These are phyloP conservation scores for Thecaphora thlaspeos DNA, from an alignment of 1,284 basidiomycete species.

Conservation along the genomic window DNA sequence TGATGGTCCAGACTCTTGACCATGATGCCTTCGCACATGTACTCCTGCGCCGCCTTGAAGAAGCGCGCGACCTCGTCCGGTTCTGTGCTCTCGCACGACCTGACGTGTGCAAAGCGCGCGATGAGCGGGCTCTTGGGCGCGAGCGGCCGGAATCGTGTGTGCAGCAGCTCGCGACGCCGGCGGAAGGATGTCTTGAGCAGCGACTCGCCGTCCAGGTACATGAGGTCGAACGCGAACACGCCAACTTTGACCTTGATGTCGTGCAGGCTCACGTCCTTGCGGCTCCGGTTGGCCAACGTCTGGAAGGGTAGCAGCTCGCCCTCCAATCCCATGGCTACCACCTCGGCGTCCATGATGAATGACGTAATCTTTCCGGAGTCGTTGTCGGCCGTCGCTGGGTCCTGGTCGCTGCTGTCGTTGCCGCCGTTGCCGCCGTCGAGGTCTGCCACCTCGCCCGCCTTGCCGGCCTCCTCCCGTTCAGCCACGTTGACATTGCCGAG, in stretches of 20 bases:
- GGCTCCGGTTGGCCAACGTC: conserved; percentile 40
- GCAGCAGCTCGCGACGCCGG: conserved; percentile 69
- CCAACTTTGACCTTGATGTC: conserved; percentile 54
- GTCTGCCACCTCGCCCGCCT: not conserved
- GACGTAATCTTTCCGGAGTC: conserved; percentile 62
- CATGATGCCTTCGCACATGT: conserved; percentile 88
- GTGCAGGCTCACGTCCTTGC: conserved; percentile 51
- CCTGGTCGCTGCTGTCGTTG: too few relatives aligned
- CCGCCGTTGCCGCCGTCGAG: not conserved
- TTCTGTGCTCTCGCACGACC: conserved; percentile 71
- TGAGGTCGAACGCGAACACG: conserved; percentile 53
- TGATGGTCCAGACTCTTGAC: conserved; percentile 70
- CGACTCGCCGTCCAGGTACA: conserved; percentile 62
- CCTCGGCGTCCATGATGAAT: conserved; percentile 80
- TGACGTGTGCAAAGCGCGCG: conserved; percentile 75
- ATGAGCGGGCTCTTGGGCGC: conserved; percentile 59
- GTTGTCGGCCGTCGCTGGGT: too few relatives aligned
- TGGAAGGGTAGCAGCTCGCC: conserved; percentile 54
- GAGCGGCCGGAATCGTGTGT: conserved; percentile 60
- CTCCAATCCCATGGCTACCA: conserved; percentile 58
- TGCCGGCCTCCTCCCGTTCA: not conserved
- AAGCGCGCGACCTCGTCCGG: conserved; percentile 71
- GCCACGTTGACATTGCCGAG: not conserved
- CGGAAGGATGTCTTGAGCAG: conserved; percentile 74
- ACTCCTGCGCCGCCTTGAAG: conserved; percentile 75